These are phyloP conservation scores for Chondrus crispus DNA, from an alignment of 23 red algal species.

Conservation along the genomic window DNA sequence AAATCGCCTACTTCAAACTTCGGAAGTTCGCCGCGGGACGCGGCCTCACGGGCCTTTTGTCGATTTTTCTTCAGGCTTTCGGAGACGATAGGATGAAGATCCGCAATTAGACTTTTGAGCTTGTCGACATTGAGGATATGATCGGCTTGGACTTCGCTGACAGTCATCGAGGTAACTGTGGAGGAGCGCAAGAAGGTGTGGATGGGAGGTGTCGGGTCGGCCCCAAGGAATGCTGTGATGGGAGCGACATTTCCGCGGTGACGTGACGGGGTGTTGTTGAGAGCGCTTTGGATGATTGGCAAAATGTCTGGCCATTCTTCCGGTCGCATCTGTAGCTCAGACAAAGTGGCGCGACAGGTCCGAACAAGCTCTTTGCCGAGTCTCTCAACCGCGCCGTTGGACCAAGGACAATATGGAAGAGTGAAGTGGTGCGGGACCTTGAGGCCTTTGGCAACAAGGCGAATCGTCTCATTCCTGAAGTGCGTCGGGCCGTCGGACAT, in stretches of 20 bases:
- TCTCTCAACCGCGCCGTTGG: background rate
- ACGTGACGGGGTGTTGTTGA: background rate
- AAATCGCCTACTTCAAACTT: background rate
- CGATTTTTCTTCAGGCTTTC: background rate
- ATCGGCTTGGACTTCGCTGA: background rate
- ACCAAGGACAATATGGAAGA: background rate
- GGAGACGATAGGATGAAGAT: background rate
- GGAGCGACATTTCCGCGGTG: background rate
- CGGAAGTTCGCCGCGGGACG: background rate
- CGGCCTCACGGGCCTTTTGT: background rate
- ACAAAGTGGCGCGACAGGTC: background rate
- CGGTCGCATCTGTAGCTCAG: background rate
- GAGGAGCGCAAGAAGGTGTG: background rate
- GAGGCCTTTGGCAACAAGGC: background rate
- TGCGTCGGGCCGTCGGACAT: background rate
- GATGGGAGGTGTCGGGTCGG: background rate
- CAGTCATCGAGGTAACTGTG: background rate
- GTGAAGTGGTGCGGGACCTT: background rate
- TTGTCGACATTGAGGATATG: background rate
- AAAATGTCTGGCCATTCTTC: background rate
- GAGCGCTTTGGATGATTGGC: background rate
- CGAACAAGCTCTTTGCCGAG: background rate
- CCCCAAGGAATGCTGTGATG: background rate
- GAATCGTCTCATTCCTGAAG: background rate
- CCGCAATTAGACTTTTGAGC: background rate